A percentile compares a stretch with the other conserved stretches of the same genome.
Conservation (phyloP, 2,329 filamentous ascomycete species). For the Dactylellina sp. region DNA sequence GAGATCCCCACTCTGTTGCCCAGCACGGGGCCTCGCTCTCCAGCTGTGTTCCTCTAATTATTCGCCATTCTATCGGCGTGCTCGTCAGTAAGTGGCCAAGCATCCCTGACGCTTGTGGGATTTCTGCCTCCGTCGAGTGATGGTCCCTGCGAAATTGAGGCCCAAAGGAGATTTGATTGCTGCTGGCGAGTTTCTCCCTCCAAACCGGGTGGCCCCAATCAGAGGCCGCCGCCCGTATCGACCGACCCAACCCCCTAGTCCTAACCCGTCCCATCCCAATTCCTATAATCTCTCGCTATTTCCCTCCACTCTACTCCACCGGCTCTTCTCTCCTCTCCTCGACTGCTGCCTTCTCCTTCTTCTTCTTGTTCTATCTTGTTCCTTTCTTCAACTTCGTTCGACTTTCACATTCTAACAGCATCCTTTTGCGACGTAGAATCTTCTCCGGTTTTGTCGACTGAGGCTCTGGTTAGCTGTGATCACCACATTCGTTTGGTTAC, state of each 20-base stretch:
- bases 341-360: constrained; percentile 5
- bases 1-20: background rate
- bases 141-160: constrained; percentile 48
- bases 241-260: constrained; percentile 2
- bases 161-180: constrained; percentile 24
- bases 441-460: constrained; percentile 51
- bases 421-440: constrained; percentile 31
- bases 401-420: constrained; percentile 31
- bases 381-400: constrained; percentile 18
- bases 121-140: constrained; percentile 22
- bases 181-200: background rate
- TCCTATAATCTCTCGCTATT: constrained; percentile 15
- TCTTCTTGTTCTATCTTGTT: constrained; percentile 17
- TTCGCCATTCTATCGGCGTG: too few species aligned
- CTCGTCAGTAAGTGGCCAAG: too few species aligned
- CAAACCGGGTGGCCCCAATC: constrained; percentile 15
- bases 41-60: too few species aligned
- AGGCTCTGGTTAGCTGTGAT: constrained; percentile 57
- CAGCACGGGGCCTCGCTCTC: background rate
- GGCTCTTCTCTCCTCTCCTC: constrained; percentile 1
- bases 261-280: background rate
- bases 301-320: background rate
- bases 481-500: constrained; percentile 55
- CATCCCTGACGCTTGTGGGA: background rate
- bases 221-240: constrained; percentile 8